Conservation (phyloP, 148 eudicot genomes). For the Vaccinium darrowii region DNA sequence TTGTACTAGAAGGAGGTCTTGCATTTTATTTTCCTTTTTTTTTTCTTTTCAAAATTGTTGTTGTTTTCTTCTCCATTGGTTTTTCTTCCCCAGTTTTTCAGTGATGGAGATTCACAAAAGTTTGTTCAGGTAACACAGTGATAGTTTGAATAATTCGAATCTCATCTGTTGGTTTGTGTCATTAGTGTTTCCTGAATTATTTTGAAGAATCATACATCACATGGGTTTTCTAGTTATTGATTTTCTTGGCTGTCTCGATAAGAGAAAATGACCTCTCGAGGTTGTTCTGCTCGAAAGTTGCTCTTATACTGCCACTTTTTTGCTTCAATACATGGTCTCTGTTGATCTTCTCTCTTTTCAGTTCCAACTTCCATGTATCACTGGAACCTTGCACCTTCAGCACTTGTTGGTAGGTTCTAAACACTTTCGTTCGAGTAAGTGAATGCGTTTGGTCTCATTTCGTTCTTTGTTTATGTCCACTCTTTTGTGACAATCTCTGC, state of each 20-base stretch:
- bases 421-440: not conserved
- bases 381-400: not conserved
- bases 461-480: not conserved
- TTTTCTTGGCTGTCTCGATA: conserved; percentile 29
- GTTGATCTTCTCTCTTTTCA: not conserved
- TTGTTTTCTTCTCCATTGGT: conserved; percentile 34
- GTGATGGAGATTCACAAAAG: conserved; percentile 24
- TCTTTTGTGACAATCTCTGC: not conserved
- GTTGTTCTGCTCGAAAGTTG: conserved; percentile 17
- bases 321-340: conserved; percentile 21
- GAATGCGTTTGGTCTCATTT: not conserved
- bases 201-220: conserved; percentile 22
- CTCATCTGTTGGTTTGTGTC: conserved; percentile 41
- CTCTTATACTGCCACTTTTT: conserved; percentile 19
- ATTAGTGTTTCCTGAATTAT: conserved; percentile 25
- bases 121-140: conserved; percentile 19
- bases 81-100: conserved; percentile 29
- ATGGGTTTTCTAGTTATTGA: conserved; percentile 29
- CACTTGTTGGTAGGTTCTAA: not conserved
- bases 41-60: conserved; percentile 14
- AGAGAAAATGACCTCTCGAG: conserved; percentile 20
- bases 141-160: conserved; percentile 48
- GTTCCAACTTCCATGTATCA: not conserved
- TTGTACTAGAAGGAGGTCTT: conserved; percentile 33
- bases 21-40: conserved; percentile 25